Evolutionary conservation across 2,329 filamentous ascomycete genomes (phyloP).

Genomic region (Diaporthe helianthi): DNA sequence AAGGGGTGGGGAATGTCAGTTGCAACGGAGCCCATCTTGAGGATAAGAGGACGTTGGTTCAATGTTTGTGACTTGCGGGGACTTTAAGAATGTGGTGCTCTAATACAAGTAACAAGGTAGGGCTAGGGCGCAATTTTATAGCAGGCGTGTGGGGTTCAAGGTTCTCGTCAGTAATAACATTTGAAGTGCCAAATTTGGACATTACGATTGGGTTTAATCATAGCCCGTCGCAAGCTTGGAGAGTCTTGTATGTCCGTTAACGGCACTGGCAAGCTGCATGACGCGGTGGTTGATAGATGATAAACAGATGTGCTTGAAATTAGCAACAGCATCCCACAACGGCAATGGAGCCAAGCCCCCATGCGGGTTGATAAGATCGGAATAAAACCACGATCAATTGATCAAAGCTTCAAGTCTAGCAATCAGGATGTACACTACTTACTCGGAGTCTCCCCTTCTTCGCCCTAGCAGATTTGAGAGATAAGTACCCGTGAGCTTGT

Average conservation of each 20-base stretch:
- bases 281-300: conserved; percentile 10
- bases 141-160: not conserved
- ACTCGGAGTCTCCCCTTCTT: no score
- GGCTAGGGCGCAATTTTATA: not conserved
- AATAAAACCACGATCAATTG: conserved; percentile 21
- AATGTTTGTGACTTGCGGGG: not conserved
- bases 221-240: not conserved
- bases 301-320: conserved; percentile 26
- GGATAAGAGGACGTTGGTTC: not conserved
- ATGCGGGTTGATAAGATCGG: conserved; percentile 33
- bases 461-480: conserved; percentile 12
- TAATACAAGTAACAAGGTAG: not conserved
- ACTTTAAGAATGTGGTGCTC: not conserved
- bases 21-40: conserved; percentile 36
- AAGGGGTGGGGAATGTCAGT: conserved; percentile 66
- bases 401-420: not conserved
- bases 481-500: conserved; percentile 27
- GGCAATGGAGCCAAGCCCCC: not conserved
- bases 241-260: conserved; percentile 15
- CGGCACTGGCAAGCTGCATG: conserved; percentile 16
- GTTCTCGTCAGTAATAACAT: not conserved
- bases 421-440: conserved; percentile 1
- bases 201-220: not conserved
- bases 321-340: conserved; percentile 27
- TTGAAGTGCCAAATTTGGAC: not conserved